Evolutionary conservation across 1,284 basidiomycete species (phyloP).

Genomic region (Xerocomus amazonicus): DNA sequence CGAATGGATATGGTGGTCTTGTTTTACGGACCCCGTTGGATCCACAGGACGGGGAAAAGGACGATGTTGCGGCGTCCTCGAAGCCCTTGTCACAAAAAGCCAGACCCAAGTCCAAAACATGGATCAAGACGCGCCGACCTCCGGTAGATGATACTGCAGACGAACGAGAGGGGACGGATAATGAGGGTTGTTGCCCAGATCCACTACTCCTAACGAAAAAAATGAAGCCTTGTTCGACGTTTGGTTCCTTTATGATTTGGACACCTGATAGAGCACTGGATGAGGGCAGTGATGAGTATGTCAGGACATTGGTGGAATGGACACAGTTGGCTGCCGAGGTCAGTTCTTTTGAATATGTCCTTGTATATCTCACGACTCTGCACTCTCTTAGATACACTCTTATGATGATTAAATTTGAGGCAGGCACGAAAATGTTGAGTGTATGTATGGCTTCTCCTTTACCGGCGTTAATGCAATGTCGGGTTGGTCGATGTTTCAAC

Average conservation of each 20-base stretch:
- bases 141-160: conserved; percentile 7
- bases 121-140: conserved; percentile 5
- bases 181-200: conserved; percentile 26
- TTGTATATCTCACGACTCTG: neutral
- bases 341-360: conserved; percentile 17
- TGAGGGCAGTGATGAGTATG: conserved; percentile 64
- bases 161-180: conserved; percentile 21
- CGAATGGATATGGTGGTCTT: conserved; percentile 64
- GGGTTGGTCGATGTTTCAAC: neutral
- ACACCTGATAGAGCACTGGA: conserved; percentile 67
- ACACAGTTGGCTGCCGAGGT: conserved; percentile 56
- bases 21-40: conserved; percentile 43
- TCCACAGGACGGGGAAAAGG: conserved; percentile 17
- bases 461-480: no score
- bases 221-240: conserved; percentile 49
- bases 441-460: neutral
- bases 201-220: conserved; percentile 26
- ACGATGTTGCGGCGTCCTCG: conserved; percentile 7
- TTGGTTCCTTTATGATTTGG: conserved; percentile 67
- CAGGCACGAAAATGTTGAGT: neutral
- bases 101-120: conserved; percentile 10
- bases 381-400: conserved; percentile 24
- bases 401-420: conserved; percentile 17
- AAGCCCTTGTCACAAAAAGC: conserved; percentile 2
- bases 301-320: conserved; percentile 65